Percentiles rank a stretch among this genome's conserved stretches.
These are phyloP conservation scores for Chlorella variabilis DNA, from an alignment of 163 green algal genomes.

Conservation along the genomic window DNA sequence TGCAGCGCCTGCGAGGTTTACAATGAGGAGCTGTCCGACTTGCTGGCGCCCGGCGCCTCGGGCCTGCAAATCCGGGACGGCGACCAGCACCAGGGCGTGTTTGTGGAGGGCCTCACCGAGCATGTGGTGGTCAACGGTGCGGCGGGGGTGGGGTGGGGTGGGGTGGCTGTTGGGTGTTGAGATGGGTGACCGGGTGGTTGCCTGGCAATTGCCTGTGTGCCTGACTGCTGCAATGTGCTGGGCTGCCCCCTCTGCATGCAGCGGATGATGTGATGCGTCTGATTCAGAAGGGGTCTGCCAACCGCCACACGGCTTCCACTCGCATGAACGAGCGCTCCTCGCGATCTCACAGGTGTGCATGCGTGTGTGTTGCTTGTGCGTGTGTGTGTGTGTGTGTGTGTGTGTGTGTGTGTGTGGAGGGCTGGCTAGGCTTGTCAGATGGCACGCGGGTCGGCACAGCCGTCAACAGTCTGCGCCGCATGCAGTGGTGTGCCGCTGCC, in stretches of 20 bases:
- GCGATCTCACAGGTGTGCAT: conserved; percentile 58
- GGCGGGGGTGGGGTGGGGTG: too few species aligned
- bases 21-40: conserved; percentile 69
- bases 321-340: conserved; percentile 71
- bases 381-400: too few species aligned
- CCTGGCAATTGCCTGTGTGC: too few species aligned
- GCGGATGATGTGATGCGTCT: conserved; percentile 43
- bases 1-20: conserved; percentile 75
- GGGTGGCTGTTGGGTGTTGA: too few species aligned
- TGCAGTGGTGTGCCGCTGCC: background rate
- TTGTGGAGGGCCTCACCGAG: conserved; percentile 46
- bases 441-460: background rate
- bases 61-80: conserved; percentile 57
- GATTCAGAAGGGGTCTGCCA: conserved; percentile 45
- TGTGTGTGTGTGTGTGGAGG: too few species aligned
- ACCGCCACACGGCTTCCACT: conserved; percentile 58
- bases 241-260: background rate
- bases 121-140: conserved; percentile 39
- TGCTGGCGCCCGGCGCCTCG: conserved; percentile 49
- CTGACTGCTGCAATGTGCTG: too few species aligned
- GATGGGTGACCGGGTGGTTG: too few species aligned
- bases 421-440: too few species aligned
- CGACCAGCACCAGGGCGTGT: conserved; percentile 40
- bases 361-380: too few species aligned
- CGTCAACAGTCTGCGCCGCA: background rate